These are phyloP conservation scores for Gymnopilus junonius DNA, from an alignment of 768 basidiomycete genomes.

Conservation along the genomic window DNA sequence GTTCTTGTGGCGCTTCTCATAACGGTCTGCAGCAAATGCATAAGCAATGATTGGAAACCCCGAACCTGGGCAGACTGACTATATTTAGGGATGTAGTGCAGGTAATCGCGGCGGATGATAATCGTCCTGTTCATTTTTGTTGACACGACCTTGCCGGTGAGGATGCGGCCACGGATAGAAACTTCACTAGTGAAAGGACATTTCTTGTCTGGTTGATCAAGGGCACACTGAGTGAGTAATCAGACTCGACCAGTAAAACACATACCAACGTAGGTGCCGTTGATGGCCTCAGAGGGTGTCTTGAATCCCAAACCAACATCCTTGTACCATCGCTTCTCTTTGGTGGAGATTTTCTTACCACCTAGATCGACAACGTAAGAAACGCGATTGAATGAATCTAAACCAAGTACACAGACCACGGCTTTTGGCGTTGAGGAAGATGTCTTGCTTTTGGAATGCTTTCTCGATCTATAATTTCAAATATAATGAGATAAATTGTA, in stretches of 20 bases:
- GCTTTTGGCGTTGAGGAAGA: constrained; percentile 97
- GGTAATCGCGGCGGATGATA: constrained; percentile 93
- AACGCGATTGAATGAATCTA: constrained; percentile 8
- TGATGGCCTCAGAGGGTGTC: constrained; percentile 95
- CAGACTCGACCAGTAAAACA: constrained; percentile 19
- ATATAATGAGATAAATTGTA: constrained; percentile 7
- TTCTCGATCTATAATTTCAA: constrained; percentile 78
- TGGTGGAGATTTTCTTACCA: constrained; percentile 91
- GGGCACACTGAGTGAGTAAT: background rate
- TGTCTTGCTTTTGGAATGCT: constrained; percentile 95
- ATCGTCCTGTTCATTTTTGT: constrained; percentile 99
- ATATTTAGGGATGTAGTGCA: constrained; percentile 99
- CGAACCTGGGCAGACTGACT: constrained; percentile 47
- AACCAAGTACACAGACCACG: constrained; percentile 65
- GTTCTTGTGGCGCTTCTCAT: constrained; percentile 99
- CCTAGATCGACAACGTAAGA: constrained; percentile 45
- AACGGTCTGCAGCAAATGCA: constrained; percentile 69
- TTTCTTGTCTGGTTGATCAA: constrained; percentile 86
- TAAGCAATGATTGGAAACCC: constrained; percentile 4
- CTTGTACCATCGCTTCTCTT: constrained; percentile 99
- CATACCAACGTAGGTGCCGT: constrained; percentile 94
- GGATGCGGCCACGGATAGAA: constrained; percentile 98
- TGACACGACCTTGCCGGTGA: constrained; percentile 96
- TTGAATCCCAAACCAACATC: constrained; percentile 97
- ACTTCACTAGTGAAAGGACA: constrained; percentile 98